phyloP scores from a whole-genome alignment of 208 protist genomes.

The Trichomonas gallinae region DNA sequence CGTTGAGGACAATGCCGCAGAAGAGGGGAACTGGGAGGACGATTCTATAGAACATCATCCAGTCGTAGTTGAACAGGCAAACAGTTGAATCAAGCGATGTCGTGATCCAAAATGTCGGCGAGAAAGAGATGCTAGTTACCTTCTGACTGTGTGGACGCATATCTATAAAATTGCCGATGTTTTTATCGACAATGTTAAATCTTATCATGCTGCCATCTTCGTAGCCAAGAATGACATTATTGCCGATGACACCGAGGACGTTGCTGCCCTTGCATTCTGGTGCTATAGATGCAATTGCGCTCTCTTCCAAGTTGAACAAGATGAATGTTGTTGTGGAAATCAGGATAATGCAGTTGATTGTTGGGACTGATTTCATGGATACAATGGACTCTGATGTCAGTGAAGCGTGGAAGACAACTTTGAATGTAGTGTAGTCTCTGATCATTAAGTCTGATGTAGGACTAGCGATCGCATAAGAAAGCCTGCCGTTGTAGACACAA shows the following conservation, averaged over 20 bases:
- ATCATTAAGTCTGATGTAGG: not conserved
- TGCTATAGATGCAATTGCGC: not conserved
- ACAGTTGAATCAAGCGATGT: not conserved
- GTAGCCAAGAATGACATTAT: not conserved
- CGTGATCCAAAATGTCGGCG: not conserved
- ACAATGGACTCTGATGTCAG: not conserved
- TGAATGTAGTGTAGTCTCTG: not conserved
- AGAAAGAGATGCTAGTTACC: not conserved
- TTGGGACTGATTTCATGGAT: not conserved
- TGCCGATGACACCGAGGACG: not conserved
- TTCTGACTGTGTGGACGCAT: not conserved
- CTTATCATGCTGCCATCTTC: not conserved
- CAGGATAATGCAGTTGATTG: not conserved
- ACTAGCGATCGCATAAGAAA: not conserved
- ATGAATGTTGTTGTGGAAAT: not conserved
- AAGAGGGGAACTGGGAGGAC: not conserved
- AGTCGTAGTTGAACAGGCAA: not conserved
- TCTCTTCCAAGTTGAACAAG: not conserved
- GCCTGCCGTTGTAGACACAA: not conserved
- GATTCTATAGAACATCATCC: not conserved
- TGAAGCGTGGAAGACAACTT: not conserved
- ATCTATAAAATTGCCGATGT: not conserved
- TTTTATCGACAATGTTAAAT: not conserved
- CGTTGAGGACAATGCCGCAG: not conserved
- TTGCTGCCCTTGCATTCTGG: not conserved